phyloP scores from a whole-genome alignment of 139 green algal species.

The Cymbomonas tetramitiformis region DNA sequence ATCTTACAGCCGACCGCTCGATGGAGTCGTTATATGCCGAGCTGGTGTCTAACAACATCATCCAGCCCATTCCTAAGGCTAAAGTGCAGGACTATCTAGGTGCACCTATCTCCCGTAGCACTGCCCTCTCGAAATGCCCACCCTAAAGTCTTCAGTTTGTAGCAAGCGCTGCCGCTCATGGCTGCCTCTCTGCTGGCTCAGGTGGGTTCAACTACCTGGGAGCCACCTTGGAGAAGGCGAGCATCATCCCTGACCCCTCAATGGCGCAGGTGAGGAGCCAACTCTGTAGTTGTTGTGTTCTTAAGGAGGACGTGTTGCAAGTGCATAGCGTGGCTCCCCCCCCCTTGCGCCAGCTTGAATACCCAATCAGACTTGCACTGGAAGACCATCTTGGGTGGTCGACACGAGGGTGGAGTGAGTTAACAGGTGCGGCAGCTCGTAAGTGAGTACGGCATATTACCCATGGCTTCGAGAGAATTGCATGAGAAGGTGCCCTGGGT shows the following conservation, averaged over 20 bases:
- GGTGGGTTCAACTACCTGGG: too few relatives aligned
- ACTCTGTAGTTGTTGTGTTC: too few relatives aligned
- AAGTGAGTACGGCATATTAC: slow-evolving; percentile 61
- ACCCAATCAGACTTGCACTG: slow-evolving; percentile 9
- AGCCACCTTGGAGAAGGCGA: slow-evolving; percentile 36
- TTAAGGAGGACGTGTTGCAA: too few relatives aligned
- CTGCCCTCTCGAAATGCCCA: too few relatives aligned
- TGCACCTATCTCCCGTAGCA: slow-evolving; percentile 31
- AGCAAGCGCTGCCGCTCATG: too few relatives aligned
- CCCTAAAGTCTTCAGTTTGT: too few relatives aligned
- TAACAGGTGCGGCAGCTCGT: slow-evolving; percentile 53
- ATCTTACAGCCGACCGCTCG: slow-evolving; percentile 65
- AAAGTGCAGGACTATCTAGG: slow-evolving; percentile 55
- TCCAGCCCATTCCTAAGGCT: slow-evolving; percentile 32
- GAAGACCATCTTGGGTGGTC: neutral
- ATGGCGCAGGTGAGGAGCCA: slow-evolving; percentile 39
- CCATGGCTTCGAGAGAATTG: slow-evolving; percentile 46
- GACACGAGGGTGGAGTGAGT: too few relatives aligned
- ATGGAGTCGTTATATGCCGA: slow-evolving; percentile 74
- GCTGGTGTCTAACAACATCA: slow-evolving; percentile 57
- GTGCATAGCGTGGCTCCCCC: too few relatives aligned
- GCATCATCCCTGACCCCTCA: slow-evolving; percentile 45
- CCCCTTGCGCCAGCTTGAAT: too few relatives aligned
- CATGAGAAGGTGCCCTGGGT: slow-evolving; percentile 32
- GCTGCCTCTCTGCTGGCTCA: too few relatives aligned